Evolutionary conservation across 176 grass and related monocot genomes (phyloP).

Genomic region (Oryza meridionalis): DNA sequence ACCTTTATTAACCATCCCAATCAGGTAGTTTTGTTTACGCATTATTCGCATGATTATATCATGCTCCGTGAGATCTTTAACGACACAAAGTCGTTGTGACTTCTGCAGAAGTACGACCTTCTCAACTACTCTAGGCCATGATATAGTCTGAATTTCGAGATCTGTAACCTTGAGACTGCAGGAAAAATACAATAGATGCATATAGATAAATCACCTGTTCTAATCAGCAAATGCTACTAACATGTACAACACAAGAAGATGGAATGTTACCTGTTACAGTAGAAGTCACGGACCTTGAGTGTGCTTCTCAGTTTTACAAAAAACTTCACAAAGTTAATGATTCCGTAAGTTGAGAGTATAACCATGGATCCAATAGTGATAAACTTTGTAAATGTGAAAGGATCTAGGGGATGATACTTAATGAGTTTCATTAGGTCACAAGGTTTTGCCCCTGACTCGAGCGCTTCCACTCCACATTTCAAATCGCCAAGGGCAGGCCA

Average conservation of each 20-base stretch:
- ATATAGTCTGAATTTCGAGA: constrained; percentile 62
- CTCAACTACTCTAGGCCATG: constrained; percentile 66
- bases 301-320: constrained; percentile 78
- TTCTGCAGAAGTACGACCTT: constrained; percentile 63
- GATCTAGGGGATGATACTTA: constrained; percentile 68
- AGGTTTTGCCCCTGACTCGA: constrained; percentile 74
- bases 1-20: constrained; percentile 74
- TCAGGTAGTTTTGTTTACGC: constrained; percentile 75
- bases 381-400: constrained; percentile 72
- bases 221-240: not conserved
- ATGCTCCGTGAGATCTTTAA: constrained; percentile 65
- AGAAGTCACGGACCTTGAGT: constrained; percentile 69
- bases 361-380: constrained; percentile 72
- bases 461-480: constrained; percentile 82
- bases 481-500: constrained; percentile 62
- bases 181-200: constrained; percentile 23
- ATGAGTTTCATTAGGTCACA: constrained; percentile 79
- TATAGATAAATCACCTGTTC: constrained; percentile 7
- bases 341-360: constrained; percentile 68
- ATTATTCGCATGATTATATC: constrained; percentile 71
- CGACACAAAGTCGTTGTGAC: constrained; percentile 55
- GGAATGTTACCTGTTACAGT: constrained; percentile 63
- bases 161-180: constrained; percentile 68
- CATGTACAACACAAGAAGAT: constrained; percentile 2
- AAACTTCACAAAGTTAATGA: constrained; percentile 88